Conservation (phyloP, 2,329 filamentous ascomycete species). For the Helotiales sp. region DNA sequence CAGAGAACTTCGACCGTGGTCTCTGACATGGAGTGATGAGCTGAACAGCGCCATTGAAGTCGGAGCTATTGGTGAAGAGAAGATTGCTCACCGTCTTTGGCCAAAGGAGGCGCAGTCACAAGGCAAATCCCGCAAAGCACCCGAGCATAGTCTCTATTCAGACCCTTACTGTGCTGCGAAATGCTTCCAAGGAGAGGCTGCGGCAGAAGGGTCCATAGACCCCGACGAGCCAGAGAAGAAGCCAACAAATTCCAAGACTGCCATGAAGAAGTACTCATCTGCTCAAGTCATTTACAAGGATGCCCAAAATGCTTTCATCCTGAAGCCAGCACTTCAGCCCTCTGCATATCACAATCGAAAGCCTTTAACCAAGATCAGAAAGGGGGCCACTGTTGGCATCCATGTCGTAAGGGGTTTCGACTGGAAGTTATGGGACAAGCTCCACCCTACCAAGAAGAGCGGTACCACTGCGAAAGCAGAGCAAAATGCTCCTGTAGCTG, state of each 20-base stretch:
- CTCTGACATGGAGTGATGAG: conserved; percentile 90
- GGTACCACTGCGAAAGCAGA: conserved; percentile 34
- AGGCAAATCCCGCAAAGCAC: conserved; percentile 33
- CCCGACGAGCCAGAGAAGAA: conserved; percentile 22
- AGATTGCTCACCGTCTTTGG: conserved; percentile 81
- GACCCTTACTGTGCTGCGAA: conserved; percentile 60
- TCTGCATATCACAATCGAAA: conserved; percentile 81
- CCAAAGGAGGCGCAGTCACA: conserved; percentile 52
- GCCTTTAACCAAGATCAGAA: conserved; percentile 77
- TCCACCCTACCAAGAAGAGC: conserved; percentile 50
- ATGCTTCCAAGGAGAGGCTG: conserved; percentile 60
- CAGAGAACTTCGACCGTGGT: conserved; percentile 81
- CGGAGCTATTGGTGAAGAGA: conserved; percentile 86
- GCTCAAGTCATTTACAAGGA: conserved; percentile 89
- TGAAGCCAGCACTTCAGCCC: conserved; percentile 82
- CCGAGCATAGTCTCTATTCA: conserved; percentile 30
- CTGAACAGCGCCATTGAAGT: conserved; percentile 87
- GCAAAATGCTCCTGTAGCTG: conserved; percentile 23
- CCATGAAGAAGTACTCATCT: conserved; percentile 62
- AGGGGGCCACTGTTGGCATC: conserved; percentile 78
- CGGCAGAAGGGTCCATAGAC: conserved; percentile 50
- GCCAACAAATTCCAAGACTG: conserved; percentile 14
- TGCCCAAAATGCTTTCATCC: conserved; percentile 72
- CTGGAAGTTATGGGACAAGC: conserved; percentile 69
- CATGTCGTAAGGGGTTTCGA: conserved; percentile 90